Percentiles rank a stretch among this genome's conserved stretches.
These are phyloP conservation scores for Coffea canephora DNA, from an alignment of 257 asterid genomes.

Conservation along the genomic window DNA sequence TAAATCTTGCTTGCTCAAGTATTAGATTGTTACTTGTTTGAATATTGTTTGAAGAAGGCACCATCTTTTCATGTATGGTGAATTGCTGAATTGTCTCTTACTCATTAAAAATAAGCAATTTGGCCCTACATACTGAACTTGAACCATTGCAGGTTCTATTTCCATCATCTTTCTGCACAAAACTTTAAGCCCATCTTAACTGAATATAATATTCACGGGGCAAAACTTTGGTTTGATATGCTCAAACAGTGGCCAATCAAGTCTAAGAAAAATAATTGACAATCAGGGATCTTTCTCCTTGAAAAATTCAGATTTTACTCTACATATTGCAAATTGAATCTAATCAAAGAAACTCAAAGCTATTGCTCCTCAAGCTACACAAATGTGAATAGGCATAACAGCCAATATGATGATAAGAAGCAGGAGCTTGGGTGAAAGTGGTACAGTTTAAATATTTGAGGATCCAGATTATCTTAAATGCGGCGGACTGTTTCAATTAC, in stretches of 20 bases:
- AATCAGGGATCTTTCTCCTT: neutral
- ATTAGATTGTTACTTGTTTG: neutral
- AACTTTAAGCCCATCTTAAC: neutral
- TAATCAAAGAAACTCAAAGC: too few species aligned
- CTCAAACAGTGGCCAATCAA: neutral
- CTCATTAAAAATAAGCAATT: neutral
- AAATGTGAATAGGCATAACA: neutral
- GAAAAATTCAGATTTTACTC: neutral
- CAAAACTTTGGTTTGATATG: neutral
- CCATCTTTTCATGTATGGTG: neutral
- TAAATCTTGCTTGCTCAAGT: neutral
- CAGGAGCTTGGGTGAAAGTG: neutral
- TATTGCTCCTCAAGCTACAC: neutral
- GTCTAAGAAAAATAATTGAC: neutral
- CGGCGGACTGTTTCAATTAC: neutral
- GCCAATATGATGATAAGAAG: neutral
- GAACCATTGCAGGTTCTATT: neutral
- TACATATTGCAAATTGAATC: neutral
- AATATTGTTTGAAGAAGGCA: constrained; percentile 11
- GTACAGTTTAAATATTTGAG: neutral
- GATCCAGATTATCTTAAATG: neutral
- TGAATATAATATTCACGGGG: too few species aligned
- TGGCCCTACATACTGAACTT: neutral
- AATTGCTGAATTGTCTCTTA: neutral
- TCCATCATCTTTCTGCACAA: neutral